Evolutionary conservation across 352 stramenopile species (phyloP), one percentile per base, ranked within the genome.

Genomic region (Pythium aquatile): DNA sequence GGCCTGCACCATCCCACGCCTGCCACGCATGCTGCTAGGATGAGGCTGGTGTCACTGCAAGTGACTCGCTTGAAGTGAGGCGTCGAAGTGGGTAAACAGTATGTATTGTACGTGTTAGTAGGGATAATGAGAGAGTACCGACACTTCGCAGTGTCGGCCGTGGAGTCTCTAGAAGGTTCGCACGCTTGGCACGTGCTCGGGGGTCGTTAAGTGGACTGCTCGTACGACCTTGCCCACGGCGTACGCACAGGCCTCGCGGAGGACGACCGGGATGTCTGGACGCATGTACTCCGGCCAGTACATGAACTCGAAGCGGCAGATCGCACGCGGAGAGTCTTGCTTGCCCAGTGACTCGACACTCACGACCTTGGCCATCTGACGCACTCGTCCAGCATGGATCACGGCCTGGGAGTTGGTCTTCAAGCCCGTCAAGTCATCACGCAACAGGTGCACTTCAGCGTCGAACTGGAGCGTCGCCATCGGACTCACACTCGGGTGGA

Each of bases 221-320:
- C 83, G 74, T 29, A 94, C 75, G 2, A 94, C 79, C 13, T 80
- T 78, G 9, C 85, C 85, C 4, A 91, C 85, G 0, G 80, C 85
- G 61, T 92, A 85, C 5, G 84, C 83, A 13, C 65, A 77, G 42
- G 72, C 76, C 63, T 91, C 85, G 7, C 81, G 77, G 24, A 94
- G 62, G 5, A 94, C 82, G n/a, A 94, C 67, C 54, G 85, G 85
- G 44, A 90, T 59, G 49, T 94, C 80, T 0, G 83, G 83, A 30
- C 81, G 85, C 61, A 94, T 80, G 63, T 92, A 92, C 73, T 94
- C 85, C 0, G 85, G 81, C 76, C 82, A 91, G 75, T 94, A 91
- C 76, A 94, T 88, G 69, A 94, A 94, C 60, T 93, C 81, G 35
- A 94, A 93, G 29, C 85, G 83, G 47, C 85, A 91, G 44, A 90